Base-by-base conservation (phyloP, 768 basidiomycete genomes). In the Mycena capillaripes region DNA sequence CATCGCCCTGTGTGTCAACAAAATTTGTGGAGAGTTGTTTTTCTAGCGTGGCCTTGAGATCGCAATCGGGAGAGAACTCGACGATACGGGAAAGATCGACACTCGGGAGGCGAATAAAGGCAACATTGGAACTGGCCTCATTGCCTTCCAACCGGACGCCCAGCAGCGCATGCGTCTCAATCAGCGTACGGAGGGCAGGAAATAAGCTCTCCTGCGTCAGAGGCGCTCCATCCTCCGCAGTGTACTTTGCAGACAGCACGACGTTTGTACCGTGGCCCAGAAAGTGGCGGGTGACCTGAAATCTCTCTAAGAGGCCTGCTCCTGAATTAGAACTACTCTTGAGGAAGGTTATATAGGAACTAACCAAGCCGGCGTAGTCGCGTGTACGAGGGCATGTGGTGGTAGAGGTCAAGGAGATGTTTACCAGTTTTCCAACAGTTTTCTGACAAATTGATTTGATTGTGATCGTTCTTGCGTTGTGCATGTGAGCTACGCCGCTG, bases 321-420 rank as follows among this genome's bases (percentile, higher is more conserved):
- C 59, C 21, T 21, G 36, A 60, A 60, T 60, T 60, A 60, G 59
- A 29, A 44, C 59, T 44, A 60, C 25, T 60, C 27, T 60, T 44
- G 59, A 60, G 59, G 40, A 60, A 60, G 40, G 59, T 60, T 60
- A 60, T 46, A 27, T 29, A 60, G 40, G 59, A 60, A 60, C 59
- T 60, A 44, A 60, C 59, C 59, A 60, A 60, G 27, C 59, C 42
- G 59, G 59, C 59, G 59, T 60, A 60, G 59, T 60, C 59, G 59
- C 59, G 59, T 44, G 59, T 60, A 60, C 59, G 59, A 60, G 59
- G 59, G 40, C 59, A 60, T 60, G 27, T 44, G 40, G 59, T n/a
- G n/a, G n/a, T n/a, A n/a, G n/a, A n/a, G n/a, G n/a, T n/a, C n/a
- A n/a, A n/a, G n/a, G n/a, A n/a, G n/a, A n/a, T n/a, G n/a, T n/a